These are phyloP conservation scores for Hymenoscyphus scutula DNA, from an alignment of 2,329 filamentous ascomycete species.

Conservation along the genomic window DNA sequence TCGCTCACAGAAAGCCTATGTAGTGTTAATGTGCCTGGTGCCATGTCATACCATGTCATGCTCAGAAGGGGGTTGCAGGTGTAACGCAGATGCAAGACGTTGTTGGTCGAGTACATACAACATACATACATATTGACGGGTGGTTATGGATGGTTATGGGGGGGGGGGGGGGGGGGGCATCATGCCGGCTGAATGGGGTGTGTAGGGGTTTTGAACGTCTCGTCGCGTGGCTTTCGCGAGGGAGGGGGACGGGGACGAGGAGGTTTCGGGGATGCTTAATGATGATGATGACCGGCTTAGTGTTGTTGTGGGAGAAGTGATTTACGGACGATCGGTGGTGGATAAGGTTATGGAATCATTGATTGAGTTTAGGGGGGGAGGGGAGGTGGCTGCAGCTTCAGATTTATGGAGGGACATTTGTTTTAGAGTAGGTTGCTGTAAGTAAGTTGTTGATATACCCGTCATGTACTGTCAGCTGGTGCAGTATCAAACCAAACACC, in stretches of 20 bases:
- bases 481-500: background rate
- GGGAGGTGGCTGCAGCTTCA: background rate
- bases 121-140: background rate
- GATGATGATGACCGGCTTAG: conserved; percentile 3
- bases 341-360: background rate
- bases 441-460: background rate
- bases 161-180: too few relatives aligned
- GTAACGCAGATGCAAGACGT: conserved; percentile 2
- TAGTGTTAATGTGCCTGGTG: background rate
- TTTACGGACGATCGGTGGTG: background rate
- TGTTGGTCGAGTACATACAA: background rate
- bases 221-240: conserved; percentile 1
- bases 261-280: background rate
- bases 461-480: too few relatives aligned
- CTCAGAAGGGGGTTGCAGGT: background rate
- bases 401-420: background rate
- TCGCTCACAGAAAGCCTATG: too few relatives aligned
- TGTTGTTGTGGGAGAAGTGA: background rate
- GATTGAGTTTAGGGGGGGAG: background rate
- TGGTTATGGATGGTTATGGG: too few relatives aligned
- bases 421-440: background rate
- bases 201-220: background rate
- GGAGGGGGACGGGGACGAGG: too few relatives aligned
- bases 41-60: conserved; percentile 2
- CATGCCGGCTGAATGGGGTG: background rate